Percentiles rank a stretch among this genome's conserved stretches.
Evolutionary conservation across 2,329 filamentous ascomycete species (phyloP).

Genomic region (Ascochyta pisi): DNA sequence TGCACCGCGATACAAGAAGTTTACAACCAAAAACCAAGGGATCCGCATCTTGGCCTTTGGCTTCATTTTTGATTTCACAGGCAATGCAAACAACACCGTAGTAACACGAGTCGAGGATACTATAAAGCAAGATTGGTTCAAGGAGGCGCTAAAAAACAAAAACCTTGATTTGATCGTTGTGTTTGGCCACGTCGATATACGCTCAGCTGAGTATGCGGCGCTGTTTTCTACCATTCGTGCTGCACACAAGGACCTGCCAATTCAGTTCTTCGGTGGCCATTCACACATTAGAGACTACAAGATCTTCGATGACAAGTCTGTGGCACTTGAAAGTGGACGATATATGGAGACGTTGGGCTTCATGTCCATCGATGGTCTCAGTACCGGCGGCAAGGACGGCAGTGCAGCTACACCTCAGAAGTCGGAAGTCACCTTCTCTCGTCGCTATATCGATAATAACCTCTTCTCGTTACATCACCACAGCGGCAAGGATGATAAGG

Average conservation of each 20-base stretch:
- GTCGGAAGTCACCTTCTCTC: conserved; percentile 66
- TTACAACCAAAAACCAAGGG: conserved; percentile 88
- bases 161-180: conserved; percentile 89
- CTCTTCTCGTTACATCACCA: conserved; percentile 84
- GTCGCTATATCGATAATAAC: conserved; percentile 94
- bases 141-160: conserved; percentile 76
- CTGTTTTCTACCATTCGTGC: conserved; percentile 81
- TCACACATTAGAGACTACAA: conserved; percentile 86
- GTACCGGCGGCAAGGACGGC: conserved; percentile 48
- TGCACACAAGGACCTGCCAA: conserved; percentile 79
- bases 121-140: conserved; percentile 87
- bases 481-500: conserved; percentile 71
- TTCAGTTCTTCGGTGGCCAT: conserved; percentile 92
- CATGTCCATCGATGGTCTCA: conserved; percentile 79
- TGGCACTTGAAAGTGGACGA: conserved; percentile 83
- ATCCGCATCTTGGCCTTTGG: conserved; percentile 87
- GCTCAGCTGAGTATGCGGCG: conserved; percentile 77
- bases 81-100: conserved; percentile 88
- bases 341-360: conserved; percentile 97
- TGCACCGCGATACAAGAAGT: conserved; percentile 83
- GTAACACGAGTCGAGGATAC: conserved; percentile 82
- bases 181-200: conserved; percentile 82
- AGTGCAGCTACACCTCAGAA: conserved; percentile 23
- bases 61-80: conserved; percentile 92
- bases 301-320: conserved; percentile 77